These are phyloP conservation scores for Paecilomyces sp. DNA, from an alignment of 2,329 filamentous ascomycete species.

Conservation along the genomic window DNA sequence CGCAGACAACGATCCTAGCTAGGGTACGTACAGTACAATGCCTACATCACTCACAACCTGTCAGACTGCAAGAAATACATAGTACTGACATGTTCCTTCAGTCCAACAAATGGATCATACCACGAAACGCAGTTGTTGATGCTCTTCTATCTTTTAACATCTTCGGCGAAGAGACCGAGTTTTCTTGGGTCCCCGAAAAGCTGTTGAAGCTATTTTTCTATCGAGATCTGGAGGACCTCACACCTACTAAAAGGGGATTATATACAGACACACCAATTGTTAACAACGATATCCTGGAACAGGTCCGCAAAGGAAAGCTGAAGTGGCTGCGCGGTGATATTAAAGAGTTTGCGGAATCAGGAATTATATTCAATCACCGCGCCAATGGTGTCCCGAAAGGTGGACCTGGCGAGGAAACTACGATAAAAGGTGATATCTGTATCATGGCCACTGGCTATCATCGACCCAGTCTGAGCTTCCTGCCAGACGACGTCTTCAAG, in stretches of 20 bases:
- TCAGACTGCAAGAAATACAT: neutral
- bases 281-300: conserved; percentile 71
- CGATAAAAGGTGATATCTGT: conserved; percentile 66
- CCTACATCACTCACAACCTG: neutral
- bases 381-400: conserved; percentile 65
- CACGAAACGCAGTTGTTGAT: conserved; percentile 69
- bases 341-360: conserved; percentile 53
- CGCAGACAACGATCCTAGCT: conserved; percentile 45
- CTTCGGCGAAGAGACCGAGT: conserved; percentile 65
- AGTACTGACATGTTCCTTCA: conserved; percentile 56
- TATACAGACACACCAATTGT: conserved; percentile 84
- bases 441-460: conserved; percentile 80
- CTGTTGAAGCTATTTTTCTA: conserved; percentile 75
- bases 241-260: conserved; percentile 62
- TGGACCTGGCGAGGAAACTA: conserved; percentile 60
- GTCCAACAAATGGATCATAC: conserved; percentile 83
- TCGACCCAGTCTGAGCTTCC: conserved; percentile 64
- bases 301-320: conserved; percentile 63
- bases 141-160: conserved; percentile 69
- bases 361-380: conserved; percentile 65
- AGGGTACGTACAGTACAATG: neutral
- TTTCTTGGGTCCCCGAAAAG: conserved; percentile 72
- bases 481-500: conserved; percentile 65
- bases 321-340: conserved; percentile 81
- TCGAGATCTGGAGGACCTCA: conserved; percentile 66